Evolutionary conservation across 2,329 filamentous ascomycete genomes (phyloP).

Genomic region (Ilyonectria mors-panacis): DNA sequence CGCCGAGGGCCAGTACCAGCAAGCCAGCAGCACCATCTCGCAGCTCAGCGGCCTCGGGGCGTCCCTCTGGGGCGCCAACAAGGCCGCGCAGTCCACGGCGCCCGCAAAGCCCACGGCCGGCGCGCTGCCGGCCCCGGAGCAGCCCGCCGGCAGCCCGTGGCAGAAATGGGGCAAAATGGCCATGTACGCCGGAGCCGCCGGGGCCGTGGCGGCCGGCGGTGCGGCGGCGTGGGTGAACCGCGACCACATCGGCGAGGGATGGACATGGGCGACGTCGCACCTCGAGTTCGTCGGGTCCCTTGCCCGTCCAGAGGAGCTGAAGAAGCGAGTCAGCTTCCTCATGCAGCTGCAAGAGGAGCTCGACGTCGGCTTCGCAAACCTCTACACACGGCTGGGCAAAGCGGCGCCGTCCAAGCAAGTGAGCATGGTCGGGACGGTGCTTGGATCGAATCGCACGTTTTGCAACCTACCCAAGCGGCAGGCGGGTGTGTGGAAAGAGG

Average conservation of each 20-base stretch:
- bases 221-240: constrained; percentile 90
- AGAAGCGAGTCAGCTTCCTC: constrained; percentile 79
- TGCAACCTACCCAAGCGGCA: constrained; percentile 81
- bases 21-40: constrained; percentile 79
- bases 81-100: constrained; percentile 53
- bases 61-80: constrained; percentile 72
- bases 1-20: constrained; percentile 86
- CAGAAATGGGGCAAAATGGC: constrained; percentile 88
- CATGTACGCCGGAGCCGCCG: constrained; percentile 87
- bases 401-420: constrained; percentile 71
- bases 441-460: constrained; percentile 85
- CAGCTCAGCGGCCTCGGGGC: constrained; percentile 77
- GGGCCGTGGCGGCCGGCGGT: constrained; percentile 84
- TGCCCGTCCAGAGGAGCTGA: constrained; percentile 85
- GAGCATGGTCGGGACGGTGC: constrained; percentile 69
- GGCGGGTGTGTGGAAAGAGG: constrained; percentile 74
- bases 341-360: constrained; percentile 75
- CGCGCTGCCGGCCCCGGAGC: constrained; percentile 50
- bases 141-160: constrained; percentile 66
- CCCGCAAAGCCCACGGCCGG: constrained; percentile 36
- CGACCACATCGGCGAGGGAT: constrained; percentile 82
- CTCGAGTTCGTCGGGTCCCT: constrained; percentile 95
- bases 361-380: constrained; percentile 83
- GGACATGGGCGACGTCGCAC: constrained; percentile 89
- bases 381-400: constrained; percentile 88